phyloP scores from a whole-genome alignment of 176 grass and related monocot species.

The Oryza officinalis region DNA sequence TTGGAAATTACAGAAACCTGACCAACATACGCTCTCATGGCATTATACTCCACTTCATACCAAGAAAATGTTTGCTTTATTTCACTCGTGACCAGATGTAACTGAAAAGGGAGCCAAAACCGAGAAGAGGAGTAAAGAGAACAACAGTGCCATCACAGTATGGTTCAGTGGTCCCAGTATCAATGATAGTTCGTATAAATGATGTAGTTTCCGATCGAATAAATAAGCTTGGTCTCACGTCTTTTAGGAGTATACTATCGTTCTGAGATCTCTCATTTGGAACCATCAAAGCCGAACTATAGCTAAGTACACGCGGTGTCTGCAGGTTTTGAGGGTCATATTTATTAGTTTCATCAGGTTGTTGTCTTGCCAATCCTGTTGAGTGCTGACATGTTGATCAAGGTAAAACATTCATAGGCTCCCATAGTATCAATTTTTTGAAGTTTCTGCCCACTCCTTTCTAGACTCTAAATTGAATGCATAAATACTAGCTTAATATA shows the following conservation, averaged over 20 bases:
- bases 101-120: not conserved
- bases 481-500: not conserved
- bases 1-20: not conserved
- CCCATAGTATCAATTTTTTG: not conserved
- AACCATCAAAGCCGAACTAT: slow-evolving; percentile 39
- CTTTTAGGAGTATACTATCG: slow-evolving; percentile 1
- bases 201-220: slow-evolving; percentile 42
- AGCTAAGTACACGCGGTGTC: slow-evolving; percentile 21
- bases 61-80: not conserved
- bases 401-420: not conserved
- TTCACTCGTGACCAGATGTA: not conserved
- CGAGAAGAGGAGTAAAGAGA: not conserved
- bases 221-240: slow-evolving; percentile 23
- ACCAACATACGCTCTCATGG: not conserved
- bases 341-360: slow-evolving; percentile 24
- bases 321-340: slow-evolving; percentile 22
- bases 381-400: not conserved
- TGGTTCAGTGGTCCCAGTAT: not conserved
- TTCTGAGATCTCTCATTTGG: slow-evolving; percentile 20
- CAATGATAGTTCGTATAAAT: slow-evolving; percentile 29
- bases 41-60: not conserved
- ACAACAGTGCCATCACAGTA: slow-evolving; percentile 19
- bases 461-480: not conserved
- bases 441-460: not conserved
- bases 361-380: slow-evolving; percentile 2